A percentile compares a stretch with the other conserved stretches of the same genome.
Evolutionary conservation across 2,329 filamentous ascomycete genomes (phyloP).

Genomic region (Mycosphaerella sp.): DNA sequence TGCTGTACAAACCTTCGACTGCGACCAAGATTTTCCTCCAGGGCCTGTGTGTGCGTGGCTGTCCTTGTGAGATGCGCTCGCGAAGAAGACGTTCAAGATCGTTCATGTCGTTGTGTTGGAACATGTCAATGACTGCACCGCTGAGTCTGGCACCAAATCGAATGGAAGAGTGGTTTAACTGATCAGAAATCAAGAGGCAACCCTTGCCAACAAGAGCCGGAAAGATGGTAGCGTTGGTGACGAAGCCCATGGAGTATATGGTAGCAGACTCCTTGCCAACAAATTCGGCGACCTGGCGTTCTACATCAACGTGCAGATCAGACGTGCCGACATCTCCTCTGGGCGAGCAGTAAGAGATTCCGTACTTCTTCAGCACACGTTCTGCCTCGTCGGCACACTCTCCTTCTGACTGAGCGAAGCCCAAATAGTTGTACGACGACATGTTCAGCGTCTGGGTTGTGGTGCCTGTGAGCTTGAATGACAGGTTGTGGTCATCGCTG

Average conservation of each 20-base stretch:
- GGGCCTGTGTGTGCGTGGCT: conserved; percentile 93
- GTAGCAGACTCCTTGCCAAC: conserved; percentile 92
- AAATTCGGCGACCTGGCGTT: conserved; percentile 81
- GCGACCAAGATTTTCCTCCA: conserved; percentile 99
- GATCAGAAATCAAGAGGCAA: conserved; percentile 89
- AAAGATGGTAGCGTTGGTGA: conserved; percentile 90
- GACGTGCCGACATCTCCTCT: conserved; percentile 78
- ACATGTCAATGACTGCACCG: conserved; percentile 88
- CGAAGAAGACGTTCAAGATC: conserved; percentile 80
- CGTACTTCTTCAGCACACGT: conserved; percentile 75
- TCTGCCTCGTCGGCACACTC: conserved; percentile 93
- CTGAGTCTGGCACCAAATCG: conserved; percentile 91
- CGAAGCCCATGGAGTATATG: conserved; percentile 99
- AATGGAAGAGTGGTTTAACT: conserved; percentile 96
- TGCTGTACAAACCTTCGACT: conserved; percentile 95
- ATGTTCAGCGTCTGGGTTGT: conserved; percentile 94
- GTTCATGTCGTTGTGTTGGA: conserved; percentile 95
- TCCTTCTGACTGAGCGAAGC: conserved; percentile 94
- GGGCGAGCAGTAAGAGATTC: conserved; percentile 73
- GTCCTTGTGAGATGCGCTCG: conserved; percentile 90
- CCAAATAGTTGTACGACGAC: conserved; percentile 99
- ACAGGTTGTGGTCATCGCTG: conserved; percentile 84
- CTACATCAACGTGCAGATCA: conserved; percentile 82
- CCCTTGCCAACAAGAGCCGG: conserved; percentile 88
- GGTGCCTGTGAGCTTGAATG: conserved; percentile 83